Conservation (phyloP, 2,329 filamentous ascomycete species). For the Achaetomium macrosporum region DNA sequence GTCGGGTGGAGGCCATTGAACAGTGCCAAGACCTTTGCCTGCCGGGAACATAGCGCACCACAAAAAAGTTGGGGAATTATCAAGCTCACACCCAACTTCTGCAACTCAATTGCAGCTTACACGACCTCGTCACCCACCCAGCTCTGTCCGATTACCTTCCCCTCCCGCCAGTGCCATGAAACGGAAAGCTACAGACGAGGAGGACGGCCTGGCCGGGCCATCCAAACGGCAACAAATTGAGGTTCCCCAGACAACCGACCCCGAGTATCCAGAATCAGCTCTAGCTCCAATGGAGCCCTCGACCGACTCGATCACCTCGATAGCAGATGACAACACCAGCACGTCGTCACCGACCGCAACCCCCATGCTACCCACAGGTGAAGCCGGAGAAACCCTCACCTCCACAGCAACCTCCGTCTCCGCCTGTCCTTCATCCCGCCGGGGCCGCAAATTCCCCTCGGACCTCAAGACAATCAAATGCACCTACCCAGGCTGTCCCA, state of each 20-base stretch:
- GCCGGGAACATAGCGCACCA: conserved; percentile 13
- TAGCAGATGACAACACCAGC: neutral
- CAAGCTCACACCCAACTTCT: neutral
- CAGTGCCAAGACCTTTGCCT: conserved; percentile 1
- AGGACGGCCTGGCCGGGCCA: neutral
- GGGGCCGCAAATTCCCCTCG: conserved; percentile 55
- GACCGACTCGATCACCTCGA: neutral
- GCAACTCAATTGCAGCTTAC: neutral
- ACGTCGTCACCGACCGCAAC: neutral
- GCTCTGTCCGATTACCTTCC: neutral
- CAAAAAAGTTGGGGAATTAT: conserved; percentile 17
- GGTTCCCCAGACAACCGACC: neutral
- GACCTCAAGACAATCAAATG: conserved; percentile 74
- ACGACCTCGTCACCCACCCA: neutral
- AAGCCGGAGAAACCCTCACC: conserved; percentile 6
- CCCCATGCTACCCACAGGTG: neutral
- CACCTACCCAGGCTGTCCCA: conserved; percentile 65
- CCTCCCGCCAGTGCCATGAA: conserved; percentile 14
- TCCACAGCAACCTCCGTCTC: conserved; percentile 18
- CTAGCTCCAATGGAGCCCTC: neutral
- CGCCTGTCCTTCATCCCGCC: conserved; percentile 23
- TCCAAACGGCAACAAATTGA: conserved; percentile 13
- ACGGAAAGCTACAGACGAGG: conserved; percentile 12
- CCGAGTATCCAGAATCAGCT: neutral
- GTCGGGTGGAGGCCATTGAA: neutral